Evolutionary conservation across 2,329 filamentous ascomycete species (phyloP), one percentile per base, ranked within the genome.

Genomic region (Endothia cerciana): DNA sequence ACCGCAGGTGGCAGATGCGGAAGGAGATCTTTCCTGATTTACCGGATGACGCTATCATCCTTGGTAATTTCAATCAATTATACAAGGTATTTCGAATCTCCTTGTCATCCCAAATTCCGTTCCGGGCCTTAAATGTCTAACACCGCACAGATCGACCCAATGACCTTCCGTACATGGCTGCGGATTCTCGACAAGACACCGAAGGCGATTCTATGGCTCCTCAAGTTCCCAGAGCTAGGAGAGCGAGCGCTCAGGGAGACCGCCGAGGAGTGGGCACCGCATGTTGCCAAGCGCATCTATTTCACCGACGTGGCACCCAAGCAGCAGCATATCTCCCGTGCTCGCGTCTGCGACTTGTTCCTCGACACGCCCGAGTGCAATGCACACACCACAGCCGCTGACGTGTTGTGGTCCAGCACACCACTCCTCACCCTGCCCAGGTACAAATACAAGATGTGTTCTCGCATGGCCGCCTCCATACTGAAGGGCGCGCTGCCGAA

Each of bases 391-490:
- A 99, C 95, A 1, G 95, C 95, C 1, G 96, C 95, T 15, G 95
- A 99, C 74, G 91, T 98, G 1, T 83, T 99, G 7, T 99, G 95
- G 95, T 96, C 92, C 62, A 96, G 94, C 71, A 98, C 95, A 0
- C 95, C 95, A 5, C 81, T 99, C 28, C 83, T 99, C 36, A 99
- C 95, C 0, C 83, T 95, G 38, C 94, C 95, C 13, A 87, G 95
- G 43, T 97, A 98, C 77, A 87, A 91, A 60, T 97, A 97, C 80
- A 99, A 99, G 79, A 99, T 99, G 95, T 99, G 95, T 78, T 97
- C 93, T 53, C 91, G 95, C 63, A 99, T 99, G 91, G 95, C 94
- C 7, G 94, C 95, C 7, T 97, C 93, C 13, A 98, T 99, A 65
- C 83, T 99, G 38, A 91, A 89, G 70, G 95, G 95, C 19, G 95